Base-by-base conservation (phyloP, 1,284 basidiomycete genomes). In the Leccinum proliferum region DNA sequence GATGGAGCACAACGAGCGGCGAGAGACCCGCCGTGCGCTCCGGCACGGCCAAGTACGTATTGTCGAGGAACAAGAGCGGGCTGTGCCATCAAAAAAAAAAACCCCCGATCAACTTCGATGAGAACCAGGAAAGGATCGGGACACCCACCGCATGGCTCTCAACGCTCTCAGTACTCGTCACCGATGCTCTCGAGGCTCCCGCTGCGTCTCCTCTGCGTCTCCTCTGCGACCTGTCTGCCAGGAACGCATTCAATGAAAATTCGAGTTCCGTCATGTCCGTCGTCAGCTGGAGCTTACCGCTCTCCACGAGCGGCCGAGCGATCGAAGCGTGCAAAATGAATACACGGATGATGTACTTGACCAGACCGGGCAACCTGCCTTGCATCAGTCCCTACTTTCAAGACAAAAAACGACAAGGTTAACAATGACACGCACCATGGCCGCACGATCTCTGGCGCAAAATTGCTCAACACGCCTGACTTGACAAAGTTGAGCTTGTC, bases 231-330 rank as follows among this genome's bases (percentile, higher is more conserved):
- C 82, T 79, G 68, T 88, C 80, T 58, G 79, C 80, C 70, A 94
- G 79, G 71, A 96, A 92, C 2, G 89, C 85, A 67, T 86, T 89
- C 60, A 96, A 75, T 0, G 90, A 87, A 74, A 98, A 96, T 77
- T 98, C 96, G 60, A 98, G 82, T 73, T 95, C 92, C 1, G 96
- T 92, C 93, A 97, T 96, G 73, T 98, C 96, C 60, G 88, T 91
- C 60, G 94, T 93, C 64, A 98, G 80, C 75, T 95, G 93, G 41
- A 98, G 81, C 72, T 96, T 96, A 2, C 94, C 92, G 63, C 84
- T 85, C 77, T 98, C 96, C 12, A 92, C 89, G 4, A 97, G 80
- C 0, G 94, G 94, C 67, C 87, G 87, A 11, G 90, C 89, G 60
- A 98, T 92, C 15, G 92, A 94, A 11, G 91, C 89, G 70, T 98